A percentile compares a stretch with the other conserved stretches of the same genome.
These are phyloP conservation scores for Hortiboletus campestris DNA, from an alignment of 768 basidiomycete species.

Conservation along the genomic window DNA sequence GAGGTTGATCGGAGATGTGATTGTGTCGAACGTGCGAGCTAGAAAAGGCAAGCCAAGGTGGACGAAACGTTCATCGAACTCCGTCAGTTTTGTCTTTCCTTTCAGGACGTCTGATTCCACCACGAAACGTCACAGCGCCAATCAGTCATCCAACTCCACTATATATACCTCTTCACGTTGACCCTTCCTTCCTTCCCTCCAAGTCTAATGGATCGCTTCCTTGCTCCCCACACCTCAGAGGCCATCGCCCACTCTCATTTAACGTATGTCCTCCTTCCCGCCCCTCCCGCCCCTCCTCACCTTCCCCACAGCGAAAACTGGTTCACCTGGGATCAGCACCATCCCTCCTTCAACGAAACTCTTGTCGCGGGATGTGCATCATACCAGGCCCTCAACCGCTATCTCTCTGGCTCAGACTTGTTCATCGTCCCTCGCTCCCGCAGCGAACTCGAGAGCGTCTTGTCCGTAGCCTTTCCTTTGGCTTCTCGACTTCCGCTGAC, in stretches of 20 bases:
- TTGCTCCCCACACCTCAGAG: slow-evolving; percentile 72
- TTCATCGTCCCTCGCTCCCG: slow-evolving; percentile 66
- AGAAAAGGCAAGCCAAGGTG: slow-evolving; percentile 16
- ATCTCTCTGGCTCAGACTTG: slow-evolving; percentile 66
- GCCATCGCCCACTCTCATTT: slow-evolving; percentile 67
- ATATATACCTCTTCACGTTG: slow-evolving; percentile 5
- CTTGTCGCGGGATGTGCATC: slow-evolving; percentile 78
- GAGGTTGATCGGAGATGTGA: too few relatives aligned
- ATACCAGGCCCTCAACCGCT: slow-evolving; percentile 76
- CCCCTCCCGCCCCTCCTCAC: slow-evolving; percentile 12
- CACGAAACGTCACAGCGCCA: background rate
- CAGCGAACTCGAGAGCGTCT: slow-evolving; percentile 64
- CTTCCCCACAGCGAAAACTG: slow-evolving; percentile 55
- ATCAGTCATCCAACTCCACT: background rate
- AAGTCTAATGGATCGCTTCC: slow-evolving; percentile 62
- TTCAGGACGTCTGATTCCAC: slow-evolving; percentile 6
- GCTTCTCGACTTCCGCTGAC: slow-evolving; percentile 3
- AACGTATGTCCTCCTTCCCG: slow-evolving; percentile 44
- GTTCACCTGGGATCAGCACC: slow-evolving; percentile 67
- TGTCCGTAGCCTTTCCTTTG: slow-evolving; percentile 45
- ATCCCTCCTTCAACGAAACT: slow-evolving; percentile 67
- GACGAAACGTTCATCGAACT: slow-evolving; percentile 17
- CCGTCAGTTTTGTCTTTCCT: background rate
- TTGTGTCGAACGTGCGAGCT: slow-evolving; percentile 28
- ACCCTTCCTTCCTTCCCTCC: background rate